Percentiles rank a stretch among this genome's conserved stretches.
These are phyloP conservation scores for Penicillium sp. DNA, from an alignment of 2,329 filamentous ascomycete genomes.

Conservation along the genomic window DNA sequence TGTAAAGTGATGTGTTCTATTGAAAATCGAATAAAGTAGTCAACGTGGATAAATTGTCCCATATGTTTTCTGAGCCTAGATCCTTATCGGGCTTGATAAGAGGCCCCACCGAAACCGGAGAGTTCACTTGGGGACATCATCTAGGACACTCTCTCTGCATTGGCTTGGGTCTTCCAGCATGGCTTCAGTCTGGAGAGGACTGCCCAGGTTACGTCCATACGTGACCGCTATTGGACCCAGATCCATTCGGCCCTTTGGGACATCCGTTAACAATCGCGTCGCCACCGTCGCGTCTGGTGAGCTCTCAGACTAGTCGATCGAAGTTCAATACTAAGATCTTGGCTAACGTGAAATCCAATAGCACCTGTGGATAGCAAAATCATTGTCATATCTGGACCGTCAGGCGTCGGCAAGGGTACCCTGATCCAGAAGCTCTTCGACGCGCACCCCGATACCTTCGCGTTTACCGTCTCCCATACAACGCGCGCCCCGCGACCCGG, in stretches of 20 bases:
- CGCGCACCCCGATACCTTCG: constrained; percentile 31
- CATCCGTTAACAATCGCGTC: not conserved
- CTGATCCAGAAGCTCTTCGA: constrained; percentile 30
- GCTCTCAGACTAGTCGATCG: not conserved
- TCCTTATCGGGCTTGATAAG: not conserved
- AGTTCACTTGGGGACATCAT: not conserved
- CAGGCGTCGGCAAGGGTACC: constrained; percentile 33
- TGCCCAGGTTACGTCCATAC: not conserved
- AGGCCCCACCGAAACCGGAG: not conserved
- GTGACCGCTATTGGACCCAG: not conserved
- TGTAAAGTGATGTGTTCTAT: not conserved
- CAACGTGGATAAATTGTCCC: no score
- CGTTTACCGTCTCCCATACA: constrained; percentile 48
- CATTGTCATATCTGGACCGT: constrained; percentile 31
- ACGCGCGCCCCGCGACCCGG: constrained; percentile 73
- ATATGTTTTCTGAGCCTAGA: not conserved
- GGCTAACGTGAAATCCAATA: not conserved
- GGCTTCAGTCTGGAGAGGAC: not conserved
- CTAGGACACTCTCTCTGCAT: not conserved
- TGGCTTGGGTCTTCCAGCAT: not conserved
- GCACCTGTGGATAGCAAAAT: not conserved
- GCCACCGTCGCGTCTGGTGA: not conserved
- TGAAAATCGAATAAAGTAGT: no score
- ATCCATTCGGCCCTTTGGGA: not conserved
- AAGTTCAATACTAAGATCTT: not conserved